phyloP scores from a whole-genome alignment of 176 grass and related monocot genomes.

The Elymus sibiricus region DNA sequence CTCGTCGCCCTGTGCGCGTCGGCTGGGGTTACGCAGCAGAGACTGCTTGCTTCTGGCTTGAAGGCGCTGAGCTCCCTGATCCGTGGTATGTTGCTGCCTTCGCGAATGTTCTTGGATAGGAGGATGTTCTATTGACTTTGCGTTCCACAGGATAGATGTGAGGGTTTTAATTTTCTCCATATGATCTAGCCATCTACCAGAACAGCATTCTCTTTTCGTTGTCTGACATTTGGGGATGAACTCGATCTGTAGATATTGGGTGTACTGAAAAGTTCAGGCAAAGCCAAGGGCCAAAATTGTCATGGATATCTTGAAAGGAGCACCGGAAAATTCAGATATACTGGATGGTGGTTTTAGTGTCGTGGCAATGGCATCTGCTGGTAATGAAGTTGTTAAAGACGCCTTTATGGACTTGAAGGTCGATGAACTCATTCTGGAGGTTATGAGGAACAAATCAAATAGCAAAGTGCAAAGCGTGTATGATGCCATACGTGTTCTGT shows the following conservation, averaged over 20 bases:
- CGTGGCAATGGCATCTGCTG: slow-evolving; percentile 60
- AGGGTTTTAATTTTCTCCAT: background rate
- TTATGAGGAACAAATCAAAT: slow-evolving; percentile 54
- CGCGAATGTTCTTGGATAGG: background rate
- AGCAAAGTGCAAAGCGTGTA: slow-evolving; percentile 57
- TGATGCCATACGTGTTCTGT: slow-evolving; percentile 67
- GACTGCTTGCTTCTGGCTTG: slow-evolving; percentile 40
- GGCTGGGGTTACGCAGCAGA: slow-evolving; percentile 46
- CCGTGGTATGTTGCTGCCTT: slow-evolving; percentile 44
- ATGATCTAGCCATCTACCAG: background rate
- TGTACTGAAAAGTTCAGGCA: slow-evolving; percentile 73
- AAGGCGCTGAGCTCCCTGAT: slow-evolving; percentile 73
- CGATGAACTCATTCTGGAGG: slow-evolving; percentile 67
- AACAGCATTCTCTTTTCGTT: background rate
- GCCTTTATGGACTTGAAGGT: slow-evolving; percentile 80
- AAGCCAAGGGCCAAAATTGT: slow-evolving; percentile 56
- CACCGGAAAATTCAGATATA: slow-evolving; percentile 47
- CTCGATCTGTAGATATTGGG: slow-evolving; percentile 56
- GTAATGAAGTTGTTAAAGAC: slow-evolving; percentile 95
- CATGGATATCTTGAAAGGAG: slow-evolving; percentile 57
- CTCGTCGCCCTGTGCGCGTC: slow-evolving; percentile 61
- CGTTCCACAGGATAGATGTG: background rate
- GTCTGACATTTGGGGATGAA: slow-evolving; percentile 7
- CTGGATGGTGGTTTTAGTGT: slow-evolving; percentile 68
- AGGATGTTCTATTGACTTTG: background rate